Conservation (phyloP, 805 yeast genomes). For the Metschnikowia kunwiensis region DNA sequence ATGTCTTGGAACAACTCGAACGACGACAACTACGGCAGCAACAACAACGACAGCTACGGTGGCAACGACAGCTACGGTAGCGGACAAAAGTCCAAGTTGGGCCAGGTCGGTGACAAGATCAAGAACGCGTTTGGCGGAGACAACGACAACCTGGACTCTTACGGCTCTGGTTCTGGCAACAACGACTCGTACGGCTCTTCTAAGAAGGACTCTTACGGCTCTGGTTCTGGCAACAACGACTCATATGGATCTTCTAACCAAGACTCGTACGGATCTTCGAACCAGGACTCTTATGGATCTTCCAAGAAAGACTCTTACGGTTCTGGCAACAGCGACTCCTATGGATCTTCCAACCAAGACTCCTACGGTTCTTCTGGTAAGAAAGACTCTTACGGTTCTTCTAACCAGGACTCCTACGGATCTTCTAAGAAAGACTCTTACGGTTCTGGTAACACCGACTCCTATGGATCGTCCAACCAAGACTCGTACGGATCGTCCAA, state of each 20-base stretch:
- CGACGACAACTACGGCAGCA: constrained; percentile 8
- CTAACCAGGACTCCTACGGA: constrained; percentile 22
- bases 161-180: neutral
- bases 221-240: no score
- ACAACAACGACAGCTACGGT: constrained; percentile 1
- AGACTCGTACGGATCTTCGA: constrained; percentile 25
- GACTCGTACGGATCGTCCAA: constrained; percentile 16
- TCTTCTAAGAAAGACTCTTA: constrained; percentile 21
- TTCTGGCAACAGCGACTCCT: constrained; percentile 20
- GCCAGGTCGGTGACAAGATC: constrained; percentile 13
- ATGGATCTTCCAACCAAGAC: constrained; percentile 18
- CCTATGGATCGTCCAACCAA: constrained; percentile 27
- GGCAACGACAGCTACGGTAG: constrained; percentile 14
- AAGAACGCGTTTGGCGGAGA: constrained; percentile 13
- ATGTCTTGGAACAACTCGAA: constrained; percentile 12
- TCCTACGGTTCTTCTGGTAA: constrained; percentile 25
- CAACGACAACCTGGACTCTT: constrained; percentile 3
- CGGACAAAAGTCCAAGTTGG: constrained; percentile 6
- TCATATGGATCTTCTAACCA: constrained; percentile 26
- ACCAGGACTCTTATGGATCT: constrained; percentile 23
- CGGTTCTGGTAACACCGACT: constrained; percentile 21
- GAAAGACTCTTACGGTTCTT: constrained; percentile 26
- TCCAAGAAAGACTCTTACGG: constrained; percentile 24
- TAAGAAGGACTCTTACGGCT: constrained; percentile 14
- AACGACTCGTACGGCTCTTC: constrained; percentile 26